Percentiles rank a stretch among this genome's conserved stretches.
These are phyloP conservation scores for Pseudoneurospora amorphoporcata DNA, from an alignment of 495 filamentous ascomycete species.

Conservation along the genomic window DNA sequence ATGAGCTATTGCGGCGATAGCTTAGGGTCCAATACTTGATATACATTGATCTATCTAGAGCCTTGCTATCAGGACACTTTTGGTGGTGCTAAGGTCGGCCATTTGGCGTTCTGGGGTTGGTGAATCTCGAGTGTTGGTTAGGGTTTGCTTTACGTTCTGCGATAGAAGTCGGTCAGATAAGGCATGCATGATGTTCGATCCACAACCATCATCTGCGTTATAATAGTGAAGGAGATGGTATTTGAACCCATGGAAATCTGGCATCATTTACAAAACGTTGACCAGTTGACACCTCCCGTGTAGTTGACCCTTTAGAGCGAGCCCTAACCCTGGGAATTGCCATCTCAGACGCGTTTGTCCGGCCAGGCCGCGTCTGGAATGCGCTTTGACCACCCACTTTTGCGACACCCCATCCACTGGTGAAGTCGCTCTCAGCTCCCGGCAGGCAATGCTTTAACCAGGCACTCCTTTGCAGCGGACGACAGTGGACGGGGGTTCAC, in stretches of 20 bases:
- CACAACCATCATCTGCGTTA: too few relatives aligned
- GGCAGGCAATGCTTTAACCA: neutral
- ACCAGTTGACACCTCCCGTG: neutral
- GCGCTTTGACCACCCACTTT: neutral
- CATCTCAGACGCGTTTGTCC: neutral
- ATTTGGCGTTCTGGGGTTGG: neutral
- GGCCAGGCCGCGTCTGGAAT: neutral
- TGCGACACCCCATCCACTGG: neutral
- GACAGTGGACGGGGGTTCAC: neutral
- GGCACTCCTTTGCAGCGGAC: neutral
- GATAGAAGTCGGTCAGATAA: too few relatives aligned
- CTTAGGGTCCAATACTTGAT: neutral
- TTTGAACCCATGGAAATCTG: too few relatives aligned
- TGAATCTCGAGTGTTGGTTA: neutral
- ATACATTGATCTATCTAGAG: neutral
- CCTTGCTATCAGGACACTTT: neutral
- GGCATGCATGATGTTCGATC: too few relatives aligned
- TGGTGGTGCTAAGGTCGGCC: neutral
- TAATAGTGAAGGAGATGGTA: too few relatives aligned
- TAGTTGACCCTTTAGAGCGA: neutral
- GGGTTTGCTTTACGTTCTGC: too few relatives aligned
- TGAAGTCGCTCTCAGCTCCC: neutral
- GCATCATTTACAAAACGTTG: too few relatives aligned
- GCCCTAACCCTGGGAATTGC: neutral
- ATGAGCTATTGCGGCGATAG: neutral